Evolutionary conservation across 805 yeast species (phyloP).

Genomic region (Saccharomycopsis capsularis): DNA sequence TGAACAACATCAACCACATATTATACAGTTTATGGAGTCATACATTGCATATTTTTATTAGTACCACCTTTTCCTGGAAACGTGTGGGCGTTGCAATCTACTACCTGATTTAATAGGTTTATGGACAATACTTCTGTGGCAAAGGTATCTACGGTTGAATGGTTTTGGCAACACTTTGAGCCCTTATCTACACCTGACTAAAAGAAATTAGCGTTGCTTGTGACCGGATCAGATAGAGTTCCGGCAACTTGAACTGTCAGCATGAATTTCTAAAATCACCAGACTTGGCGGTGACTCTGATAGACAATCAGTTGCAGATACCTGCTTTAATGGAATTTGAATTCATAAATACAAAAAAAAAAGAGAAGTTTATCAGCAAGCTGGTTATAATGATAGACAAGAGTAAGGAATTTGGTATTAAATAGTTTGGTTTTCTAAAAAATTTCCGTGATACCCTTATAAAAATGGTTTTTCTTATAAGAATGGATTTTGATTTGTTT

Average conservation of each 20-base stretch:
- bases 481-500: too few species aligned
- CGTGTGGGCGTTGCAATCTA: conserved; percentile 54
- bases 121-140: conserved; percentile 34
- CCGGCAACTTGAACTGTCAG: conserved; percentile 90
- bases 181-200: conserved; percentile 41
- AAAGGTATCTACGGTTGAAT: conserved; percentile 37
- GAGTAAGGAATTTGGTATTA: conserved; percentile 82
- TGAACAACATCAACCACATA: too few species aligned
- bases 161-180: conserved; percentile 88
- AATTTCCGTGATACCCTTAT: too few species aligned
- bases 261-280: conserved; percentile 63
- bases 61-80: too few species aligned
- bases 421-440: too few species aligned
- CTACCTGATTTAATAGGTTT: conserved; percentile 73
- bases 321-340: conserved; percentile 89
- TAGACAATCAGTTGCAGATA: conserved; percentile 79
- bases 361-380: conserved; percentile 50
- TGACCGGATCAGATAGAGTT: conserved; percentile 85
- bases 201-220: conserved; percentile 60
- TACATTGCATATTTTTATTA: too few species aligned
- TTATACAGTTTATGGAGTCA: too few species aligned
- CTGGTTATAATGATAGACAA: conserved; percentile 64
- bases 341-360: conserved; percentile 56
- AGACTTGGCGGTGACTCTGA: conserved; percentile 39
- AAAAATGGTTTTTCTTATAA: too few species aligned